Percentiles rank a stretch among this genome's conserved stretches.
Conservation (phyloP, 164 flowering plant species). For the Macadamia integrifolia region DNA sequence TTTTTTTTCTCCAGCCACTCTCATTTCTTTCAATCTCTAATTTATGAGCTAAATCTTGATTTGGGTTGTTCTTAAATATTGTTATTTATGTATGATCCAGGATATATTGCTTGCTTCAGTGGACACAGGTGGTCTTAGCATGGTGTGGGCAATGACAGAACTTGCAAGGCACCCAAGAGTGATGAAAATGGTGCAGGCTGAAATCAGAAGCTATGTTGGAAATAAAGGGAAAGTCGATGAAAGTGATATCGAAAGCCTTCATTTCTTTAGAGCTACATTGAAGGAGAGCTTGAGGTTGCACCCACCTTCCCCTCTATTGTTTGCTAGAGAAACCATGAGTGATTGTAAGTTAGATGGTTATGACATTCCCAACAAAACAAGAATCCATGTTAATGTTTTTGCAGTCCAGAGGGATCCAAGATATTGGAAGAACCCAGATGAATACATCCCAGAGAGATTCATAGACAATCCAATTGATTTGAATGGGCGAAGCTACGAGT, state of each 20-base stretch:
- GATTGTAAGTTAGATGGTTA: slow-evolving; percentile 8
- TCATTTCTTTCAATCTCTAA: too few species aligned
- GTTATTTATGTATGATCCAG: too few species aligned
- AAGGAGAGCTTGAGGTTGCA: slow-evolving; percentile 11
- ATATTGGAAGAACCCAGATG: slow-evolving; percentile 7
- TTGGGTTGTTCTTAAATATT: too few species aligned
- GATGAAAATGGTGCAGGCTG: too few species aligned
- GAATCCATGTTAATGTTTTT: slow-evolving; percentile 6
- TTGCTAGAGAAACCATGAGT: slow-evolving; percentile 7
- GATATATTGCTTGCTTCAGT: too few species aligned
- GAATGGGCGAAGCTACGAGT: background rate
- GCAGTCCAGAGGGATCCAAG: slow-evolving; percentile 12
- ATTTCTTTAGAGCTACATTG: slow-evolving; percentile 6
- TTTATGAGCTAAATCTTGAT: too few species aligned
- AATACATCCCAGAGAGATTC: slow-evolving; percentile 14
- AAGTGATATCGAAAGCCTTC: slow-evolving; percentile 3
- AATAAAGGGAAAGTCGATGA: too few species aligned
- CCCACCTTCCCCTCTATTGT: slow-evolving; percentile 5
- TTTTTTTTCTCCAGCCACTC: too few species aligned
- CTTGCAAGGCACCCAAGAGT: too few species aligned
- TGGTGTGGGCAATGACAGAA: too few species aligned
- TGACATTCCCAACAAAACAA: slow-evolving; percentile 6
- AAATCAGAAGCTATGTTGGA: too few species aligned
- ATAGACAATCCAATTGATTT: background rate
- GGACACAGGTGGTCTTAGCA: too few species aligned